Evolutionary conservation across 495 filamentous ascomycete species (phyloP).

Genomic region (Endocarpon pusillum): DNA sequence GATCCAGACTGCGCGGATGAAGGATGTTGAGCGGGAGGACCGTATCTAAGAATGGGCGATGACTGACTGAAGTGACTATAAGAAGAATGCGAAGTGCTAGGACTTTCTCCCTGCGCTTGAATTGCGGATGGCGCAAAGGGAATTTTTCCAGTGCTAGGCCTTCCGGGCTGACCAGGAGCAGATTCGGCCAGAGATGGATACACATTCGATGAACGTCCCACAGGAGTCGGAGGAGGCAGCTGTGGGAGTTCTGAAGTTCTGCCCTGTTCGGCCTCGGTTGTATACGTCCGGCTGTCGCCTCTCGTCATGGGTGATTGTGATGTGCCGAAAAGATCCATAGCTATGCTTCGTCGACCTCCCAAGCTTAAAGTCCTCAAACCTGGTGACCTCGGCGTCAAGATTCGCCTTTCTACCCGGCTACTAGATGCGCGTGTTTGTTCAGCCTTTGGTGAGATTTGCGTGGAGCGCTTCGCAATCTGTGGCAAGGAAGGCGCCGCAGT

Average conservation of each 20-base stretch:
- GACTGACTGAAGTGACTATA: slow-evolving; percentile 30
- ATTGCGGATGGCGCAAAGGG: slow-evolving; percentile 28
- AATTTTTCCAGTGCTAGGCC: too few species aligned
- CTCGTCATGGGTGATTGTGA: too few species aligned
- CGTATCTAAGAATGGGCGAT: slow-evolving; percentile 21
- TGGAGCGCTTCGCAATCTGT: too few species aligned
- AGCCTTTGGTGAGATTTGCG: too few species aligned
- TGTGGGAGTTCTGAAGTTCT: slow-evolving; percentile 16
- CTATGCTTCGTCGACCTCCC: too few species aligned
- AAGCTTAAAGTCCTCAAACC: slow-evolving; percentile 26
- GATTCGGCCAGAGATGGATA: too few species aligned
- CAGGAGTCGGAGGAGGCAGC: slow-evolving; percentile 18
- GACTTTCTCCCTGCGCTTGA: slow-evolving; percentile 37
- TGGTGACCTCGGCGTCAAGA: slow-evolving; percentile 52
- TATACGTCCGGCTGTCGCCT: slow-evolving; percentile 8
- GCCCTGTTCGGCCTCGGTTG: slow-evolving; percentile 9
- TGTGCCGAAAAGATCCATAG: too few species aligned
- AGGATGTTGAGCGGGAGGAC: slow-evolving; percentile 10
- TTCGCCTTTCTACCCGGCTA: slow-evolving; percentile 10
- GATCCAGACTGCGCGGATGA: slow-evolving; percentile 8
- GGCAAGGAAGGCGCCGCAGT: too few species aligned
- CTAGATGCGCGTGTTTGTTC: slow-evolving; percentile 2
- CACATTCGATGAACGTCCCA: slow-evolving; percentile 11
- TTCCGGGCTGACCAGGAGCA: too few species aligned
- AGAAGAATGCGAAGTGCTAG: slow-evolving; percentile 33